Base-by-base conservation (phyloP, 2,329 filamentous ascomycete species). In the Penicillium sp. region DNA sequence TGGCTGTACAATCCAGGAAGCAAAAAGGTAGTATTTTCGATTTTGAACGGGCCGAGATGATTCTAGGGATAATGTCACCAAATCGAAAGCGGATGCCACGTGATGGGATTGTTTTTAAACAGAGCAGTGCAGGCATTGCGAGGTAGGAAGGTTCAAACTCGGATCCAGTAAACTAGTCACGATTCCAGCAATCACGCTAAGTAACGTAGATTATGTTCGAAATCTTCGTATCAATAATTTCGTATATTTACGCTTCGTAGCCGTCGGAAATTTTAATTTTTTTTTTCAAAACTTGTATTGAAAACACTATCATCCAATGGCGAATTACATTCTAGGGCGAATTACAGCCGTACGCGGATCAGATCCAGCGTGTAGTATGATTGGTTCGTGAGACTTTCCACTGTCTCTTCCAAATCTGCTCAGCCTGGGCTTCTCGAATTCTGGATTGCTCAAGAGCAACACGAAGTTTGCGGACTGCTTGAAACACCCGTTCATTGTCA, bases 11-110 rank as follows among this genome's bases (percentile, higher is more conserved):
- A 50, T 33, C 37, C 40, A 35, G 43, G 56, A 45, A 47, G 41
- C 31, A 39, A 42, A 11, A 39, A 48, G 16, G 51, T 60, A 22
- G 53, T 58, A 14, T 54, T 56, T 51, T 55, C 50, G 52, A 60
- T 34, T 60, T 60, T 55, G 48, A 60, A 50, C 48, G 52, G 25
- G 47, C 57, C 35, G 45, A 43, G 16, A 42, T 54, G 22, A 33
- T 47, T 37, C 35, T 55, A 19, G 43, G 41, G 25, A 22, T 34
- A 10, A 50, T 59, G 37, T 53, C 48, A 39, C 31, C 45, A 36
- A 57, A 57, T 48, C 44, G 51, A 38, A 53, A 50, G n/a, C 4
- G 19, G 11, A n/a, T 27, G n/a, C 8, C 36, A 7, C 11, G 10
- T 38, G 10, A 38, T 38, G 19, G 19, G 36, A 10, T 27, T 38